These are phyloP conservation scores for Hippophae gyantsensis DNA, from an alignment of 306 rosid genomes.

Conservation along the genomic window DNA sequence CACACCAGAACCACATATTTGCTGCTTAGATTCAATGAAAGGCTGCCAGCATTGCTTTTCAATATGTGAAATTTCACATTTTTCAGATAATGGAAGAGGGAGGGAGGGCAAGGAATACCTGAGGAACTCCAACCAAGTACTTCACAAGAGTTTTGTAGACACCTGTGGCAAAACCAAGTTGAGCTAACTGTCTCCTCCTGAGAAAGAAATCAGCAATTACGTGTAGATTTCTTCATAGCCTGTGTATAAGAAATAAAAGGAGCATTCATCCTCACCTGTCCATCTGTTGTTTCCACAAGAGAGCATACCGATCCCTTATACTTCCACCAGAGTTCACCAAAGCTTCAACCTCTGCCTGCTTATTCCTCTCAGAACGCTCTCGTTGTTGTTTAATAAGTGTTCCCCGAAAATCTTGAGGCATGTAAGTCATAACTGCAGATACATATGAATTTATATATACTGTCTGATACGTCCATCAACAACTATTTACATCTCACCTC, in stretches of 20 bases:
- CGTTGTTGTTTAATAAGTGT: conserved; percentile 79
- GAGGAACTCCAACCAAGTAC: conserved; percentile 96
- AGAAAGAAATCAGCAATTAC: conserved; percentile 15
- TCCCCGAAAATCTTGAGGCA: conserved; percentile 99
- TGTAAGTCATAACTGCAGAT: conserved; percentile 84
- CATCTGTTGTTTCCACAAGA: conserved; percentile 93
- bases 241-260: conserved; percentile 2
- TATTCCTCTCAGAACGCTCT: conserved; percentile 95
- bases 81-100: no score
- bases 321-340: conserved; percentile 75
- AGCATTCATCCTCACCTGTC: conserved; percentile 50
- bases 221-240: conserved; percentile 16
- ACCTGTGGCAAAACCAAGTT: conserved; percentile 94
- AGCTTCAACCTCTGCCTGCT: conserved; percentile 80
- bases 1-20: no score
- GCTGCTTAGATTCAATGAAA: neutral
- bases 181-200: conserved; percentile 90
- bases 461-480: neutral
- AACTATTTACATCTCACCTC: conserved; percentile 13
- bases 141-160: conserved; percentile 97
- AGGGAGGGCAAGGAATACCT: conserved; percentile 35
- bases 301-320: conserved; percentile 66
- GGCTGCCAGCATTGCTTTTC: neutral
- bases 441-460: neutral
- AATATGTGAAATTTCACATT: no score